A percentile compares a stretch with the other conserved stretches of the same genome.
Evolutionary conservation across 306 rosid species (phyloP).

Genomic region (Pyrus bretschneideri): DNA sequence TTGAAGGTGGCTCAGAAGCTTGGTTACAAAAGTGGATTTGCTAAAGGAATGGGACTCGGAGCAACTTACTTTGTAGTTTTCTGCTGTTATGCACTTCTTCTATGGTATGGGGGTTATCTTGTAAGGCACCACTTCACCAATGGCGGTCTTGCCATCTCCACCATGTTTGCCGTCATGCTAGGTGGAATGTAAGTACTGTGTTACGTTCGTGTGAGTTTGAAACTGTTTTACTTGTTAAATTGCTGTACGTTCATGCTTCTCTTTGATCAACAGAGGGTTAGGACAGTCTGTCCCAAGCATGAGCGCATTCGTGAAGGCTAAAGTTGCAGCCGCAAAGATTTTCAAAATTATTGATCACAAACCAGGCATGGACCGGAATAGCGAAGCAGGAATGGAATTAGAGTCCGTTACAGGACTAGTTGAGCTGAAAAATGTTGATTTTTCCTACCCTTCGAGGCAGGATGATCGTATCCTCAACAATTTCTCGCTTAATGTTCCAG

Average conservation of each 20-base stretch:
- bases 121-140: conserved; percentile 86
- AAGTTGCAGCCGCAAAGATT: conserved; percentile 87
- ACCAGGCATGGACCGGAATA: conserved; percentile 72
- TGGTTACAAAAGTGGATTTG: conserved; percentile 82
- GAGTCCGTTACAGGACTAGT: conserved; percentile 76
- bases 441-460: conserved; percentile 86
- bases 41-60: conserved; percentile 95
- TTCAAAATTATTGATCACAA: conserved; percentile 82
- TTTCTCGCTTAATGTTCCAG: conserved; percentile 72
- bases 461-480: conserved; percentile 67
- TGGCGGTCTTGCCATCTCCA: conserved; percentile 96
- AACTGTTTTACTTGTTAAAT: background rate
- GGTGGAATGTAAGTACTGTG: conserved; percentile 82
- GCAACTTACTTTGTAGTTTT: conserved; percentile 96
- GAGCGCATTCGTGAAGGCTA: conserved; percentile 90
- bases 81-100: conserved; percentile 92
- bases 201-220: conserved; percentile 2
- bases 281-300: conserved; percentile 96
- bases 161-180: conserved; percentile 96
- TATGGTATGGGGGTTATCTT: conserved; percentile 95
- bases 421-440: conserved; percentile 76
- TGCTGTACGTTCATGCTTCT: background rate
- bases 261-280: conserved; percentile 53
- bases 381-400: conserved; percentile 61
- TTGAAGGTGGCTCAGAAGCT: conserved; percentile 68